Base-by-base conservation (phyloP, 495 filamentous ascomycete genomes). In the Parachaetomium inaequale region DNA sequence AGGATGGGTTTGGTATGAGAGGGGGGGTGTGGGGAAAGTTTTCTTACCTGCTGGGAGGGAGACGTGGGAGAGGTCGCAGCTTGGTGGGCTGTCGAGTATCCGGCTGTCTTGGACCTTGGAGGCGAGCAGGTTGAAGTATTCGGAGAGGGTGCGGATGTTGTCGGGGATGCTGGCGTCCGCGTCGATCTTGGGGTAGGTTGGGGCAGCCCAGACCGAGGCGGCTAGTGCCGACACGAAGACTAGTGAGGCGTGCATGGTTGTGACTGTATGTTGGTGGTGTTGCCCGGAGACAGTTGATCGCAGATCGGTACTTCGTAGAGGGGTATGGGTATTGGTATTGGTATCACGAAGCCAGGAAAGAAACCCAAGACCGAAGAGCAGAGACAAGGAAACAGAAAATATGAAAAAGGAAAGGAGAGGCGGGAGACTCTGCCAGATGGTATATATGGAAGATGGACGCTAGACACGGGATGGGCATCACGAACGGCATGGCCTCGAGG, bases 121-220 rank as follows among this genome's bases (percentile, higher is more conserved):
- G 26, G 77, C 80, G 47, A 85, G 64, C 63, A 81, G 66, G 64
- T 79, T 78, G 75, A 85, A 85, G 72, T 85, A 85, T 32, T 80
- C 75, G 55, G 79, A 77, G 43, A 85, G 60, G 15, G 75, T 66
- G 23, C 76, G 66, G 63, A 78, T 68, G 45, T 72, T 73, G 17
- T 65, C 74, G 23, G 80, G 70, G 45, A 68, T 63, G 40, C 63
- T 65, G 12, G 71, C 67, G 21, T 70, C 70, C 38, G 66, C 46
- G 63, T 70, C 70, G 64, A 79, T 34, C 2, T 74, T 65, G 34
- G 79, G 79, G 66, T 70, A 74, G 55, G 70, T 70, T 4, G 82
- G 82, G n/a, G 81, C 81, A 21, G 80, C 78, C 40, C 76, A 69
- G 62, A 72, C 78, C 31, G 74, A 70, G 65, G 75, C 76, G 70